Percentiles rank a stretch among this genome's conserved stretches.
These are phyloP conservation scores for Trametes sp. DNA, from an alignment of 1,284 basidiomycete genomes.

Conservation along the genomic window DNA sequence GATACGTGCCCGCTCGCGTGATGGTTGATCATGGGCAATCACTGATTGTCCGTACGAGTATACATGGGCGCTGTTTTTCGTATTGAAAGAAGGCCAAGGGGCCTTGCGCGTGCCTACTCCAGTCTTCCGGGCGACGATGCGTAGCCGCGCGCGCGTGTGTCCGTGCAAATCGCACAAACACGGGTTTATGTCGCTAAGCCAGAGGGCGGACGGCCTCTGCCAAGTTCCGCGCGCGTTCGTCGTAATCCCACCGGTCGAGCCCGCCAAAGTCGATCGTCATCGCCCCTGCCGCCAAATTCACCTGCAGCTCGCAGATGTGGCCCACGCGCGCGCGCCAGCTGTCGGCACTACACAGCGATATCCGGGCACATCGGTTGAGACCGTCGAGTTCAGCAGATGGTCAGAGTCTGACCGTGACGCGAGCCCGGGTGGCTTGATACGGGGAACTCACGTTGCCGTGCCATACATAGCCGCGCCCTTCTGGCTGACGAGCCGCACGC, in stretches of 20 bases:
- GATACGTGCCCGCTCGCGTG: slow-evolving; percentile 15
- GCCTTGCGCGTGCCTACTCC: no score
- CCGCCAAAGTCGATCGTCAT: slow-evolving; percentile 81
- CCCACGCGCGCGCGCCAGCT: slow-evolving; percentile 78
- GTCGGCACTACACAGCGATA: slow-evolving; percentile 63
- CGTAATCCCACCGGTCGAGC: slow-evolving; percentile 73
- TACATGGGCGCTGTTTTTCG: slow-evolving; percentile 17
- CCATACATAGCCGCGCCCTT: slow-evolving; percentile 67
- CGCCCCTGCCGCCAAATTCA: slow-evolving; percentile 65
- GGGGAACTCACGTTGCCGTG: slow-evolving; percentile 71
- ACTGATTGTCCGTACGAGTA: slow-evolving; percentile 20
- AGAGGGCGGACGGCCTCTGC: slow-evolving; percentile 49
- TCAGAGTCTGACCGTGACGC: no score
- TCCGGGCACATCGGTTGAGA: background rate
- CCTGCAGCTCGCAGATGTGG: slow-evolving; percentile 76
- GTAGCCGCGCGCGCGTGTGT: no score
- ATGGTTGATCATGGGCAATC: slow-evolving; percentile 30
- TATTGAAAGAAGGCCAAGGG: background rate
- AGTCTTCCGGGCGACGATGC: no score
- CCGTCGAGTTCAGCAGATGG: background rate
- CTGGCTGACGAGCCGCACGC: slow-evolving; percentile 66
- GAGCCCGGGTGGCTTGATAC: background rate
- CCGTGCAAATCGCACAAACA: no score
- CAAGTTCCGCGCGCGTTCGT: slow-evolving; percentile 68
- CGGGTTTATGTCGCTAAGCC: slow-evolving; percentile 3